Evolutionary conservation across 768 basidiomycete species (phyloP).

Genomic region (Harrya chromipes): DNA sequence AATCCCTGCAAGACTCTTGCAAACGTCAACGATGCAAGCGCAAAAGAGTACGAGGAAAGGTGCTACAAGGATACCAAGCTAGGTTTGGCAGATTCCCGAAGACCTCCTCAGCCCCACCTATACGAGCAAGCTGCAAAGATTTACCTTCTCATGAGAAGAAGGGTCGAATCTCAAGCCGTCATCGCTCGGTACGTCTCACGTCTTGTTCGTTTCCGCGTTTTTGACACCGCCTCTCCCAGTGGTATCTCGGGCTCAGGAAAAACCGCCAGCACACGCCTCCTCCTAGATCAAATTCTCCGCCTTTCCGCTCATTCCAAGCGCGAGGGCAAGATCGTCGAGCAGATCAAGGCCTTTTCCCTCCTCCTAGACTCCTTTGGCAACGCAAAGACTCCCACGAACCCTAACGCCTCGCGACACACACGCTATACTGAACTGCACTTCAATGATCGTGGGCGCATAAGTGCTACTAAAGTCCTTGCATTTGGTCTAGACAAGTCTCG

Average conservation of each 20-base stretch:
- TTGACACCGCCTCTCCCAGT: constrained; percentile 32
- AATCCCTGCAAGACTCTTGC: constrained; percentile 60
- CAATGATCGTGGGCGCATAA: constrained; percentile 51
- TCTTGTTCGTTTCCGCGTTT: constrained; percentile 7
- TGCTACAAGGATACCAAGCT: constrained; percentile 52
- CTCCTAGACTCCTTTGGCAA: constrained; percentile 64
- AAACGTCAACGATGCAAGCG: constrained; percentile 54
- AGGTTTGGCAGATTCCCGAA: constrained; percentile 33
- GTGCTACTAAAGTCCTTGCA: constrained; percentile 54
- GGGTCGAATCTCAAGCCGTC: constrained; percentile 51
- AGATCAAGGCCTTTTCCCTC: constrained; percentile 51
- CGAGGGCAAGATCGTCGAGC: constrained; percentile 49
- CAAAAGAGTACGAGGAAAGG: constrained; percentile 54
- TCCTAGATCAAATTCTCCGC: constrained; percentile 57
- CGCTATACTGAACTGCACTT: constrained; percentile 63
- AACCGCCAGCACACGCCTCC: constrained; percentile 46
- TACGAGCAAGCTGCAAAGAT: constrained; percentile 62
- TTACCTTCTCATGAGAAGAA: constrained; percentile 57
- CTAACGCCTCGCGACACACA: constrained; percentile 61
- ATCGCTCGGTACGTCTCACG: constrained; percentile 45
- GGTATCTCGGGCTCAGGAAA: constrained; percentile 67
- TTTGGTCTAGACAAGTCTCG: constrained; percentile 65
- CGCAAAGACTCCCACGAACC: constrained; percentile 60
- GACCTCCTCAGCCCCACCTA: constrained; percentile 52
- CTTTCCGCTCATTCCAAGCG: constrained; percentile 58